Evolutionary conservation across 108 stramenopile genomes (phyloP).

Genomic region (Skeletonema potamos): DNA sequence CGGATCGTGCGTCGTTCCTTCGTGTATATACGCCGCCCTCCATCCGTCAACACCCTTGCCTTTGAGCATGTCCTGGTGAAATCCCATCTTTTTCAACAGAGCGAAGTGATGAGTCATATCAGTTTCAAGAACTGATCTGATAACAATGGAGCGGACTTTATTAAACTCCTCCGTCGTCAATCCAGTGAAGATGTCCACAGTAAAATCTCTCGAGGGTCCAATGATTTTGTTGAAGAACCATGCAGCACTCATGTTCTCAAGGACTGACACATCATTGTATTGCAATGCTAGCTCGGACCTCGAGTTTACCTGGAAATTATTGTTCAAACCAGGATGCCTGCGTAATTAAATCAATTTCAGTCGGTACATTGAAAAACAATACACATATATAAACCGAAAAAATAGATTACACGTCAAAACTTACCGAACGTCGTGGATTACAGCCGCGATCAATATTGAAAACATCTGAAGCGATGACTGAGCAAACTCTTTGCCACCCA

Average conservation of each 20-base stretch:
- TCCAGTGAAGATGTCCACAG: conserved; percentile 47
- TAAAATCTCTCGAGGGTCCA: conserved; percentile 20
- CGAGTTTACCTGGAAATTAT: conserved; percentile 71
- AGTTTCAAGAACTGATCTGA: conserved; percentile 56
- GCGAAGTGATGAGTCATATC: conserved; percentile 69
- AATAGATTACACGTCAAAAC: neutral
- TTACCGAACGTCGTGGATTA: conserved; percentile 73
- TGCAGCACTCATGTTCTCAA: conserved; percentile 75
- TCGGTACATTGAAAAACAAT: neutral
- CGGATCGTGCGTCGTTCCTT: conserved; percentile 15
- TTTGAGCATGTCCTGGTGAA: conserved; percentile 14
- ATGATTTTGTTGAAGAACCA: conserved; percentile 50
- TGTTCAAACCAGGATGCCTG: conserved; percentile 82
- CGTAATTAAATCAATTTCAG: neutral
- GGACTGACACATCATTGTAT: conserved; percentile 75
- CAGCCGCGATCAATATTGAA: conserved; percentile 58
- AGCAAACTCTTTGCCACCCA: conserved; percentile 42
- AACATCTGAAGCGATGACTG: conserved; percentile 39
- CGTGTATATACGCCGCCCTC: conserved; percentile 11
- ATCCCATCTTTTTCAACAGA: conserved; percentile 32
- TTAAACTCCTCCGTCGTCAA: conserved; percentile 20
- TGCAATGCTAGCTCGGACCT: conserved; percentile 58
- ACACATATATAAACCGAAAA: neutral
- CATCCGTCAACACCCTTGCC: conserved; percentile 18
- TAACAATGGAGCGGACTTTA: conserved; percentile 36